Percentiles rank a stretch among this genome's conserved stretches.
Evolutionary conservation across 495 filamentous ascomycete species (phyloP).

Genomic region (Penicillium desertorum): DNA sequence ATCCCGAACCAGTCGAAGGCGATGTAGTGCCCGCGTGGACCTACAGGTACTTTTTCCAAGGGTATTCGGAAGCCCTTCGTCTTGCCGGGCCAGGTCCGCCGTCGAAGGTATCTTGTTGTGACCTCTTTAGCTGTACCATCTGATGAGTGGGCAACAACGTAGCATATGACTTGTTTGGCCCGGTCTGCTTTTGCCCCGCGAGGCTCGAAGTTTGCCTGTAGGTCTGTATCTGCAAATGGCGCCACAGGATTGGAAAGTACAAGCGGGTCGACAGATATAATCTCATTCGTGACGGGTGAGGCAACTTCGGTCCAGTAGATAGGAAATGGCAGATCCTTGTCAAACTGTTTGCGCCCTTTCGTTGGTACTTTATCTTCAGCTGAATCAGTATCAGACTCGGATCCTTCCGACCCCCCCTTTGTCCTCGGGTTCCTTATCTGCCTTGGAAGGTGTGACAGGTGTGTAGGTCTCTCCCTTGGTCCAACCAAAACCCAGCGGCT

Average conservation of each 20-base stretch:
- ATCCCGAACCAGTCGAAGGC: conserved; percentile 84
- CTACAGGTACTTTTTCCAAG: conserved; percentile 72
- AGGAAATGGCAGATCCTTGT: conserved; percentile 74
- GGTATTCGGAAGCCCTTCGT: conserved; percentile 84
- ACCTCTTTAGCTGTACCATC: conserved; percentile 95
- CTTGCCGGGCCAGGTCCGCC: conserved; percentile 80
- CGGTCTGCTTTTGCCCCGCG: conserved; percentile 78
- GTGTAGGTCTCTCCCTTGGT: conserved; percentile 69
- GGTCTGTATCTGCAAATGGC: conserved; percentile 65
- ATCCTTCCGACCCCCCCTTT: conserved; percentile 19
- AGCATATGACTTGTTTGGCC: conserved; percentile 86
- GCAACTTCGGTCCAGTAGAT: conserved; percentile 92
- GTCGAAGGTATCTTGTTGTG: conserved; percentile 85
- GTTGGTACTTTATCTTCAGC: background rate
- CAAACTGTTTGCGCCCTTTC: conserved; percentile 37
- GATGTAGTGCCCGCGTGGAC: conserved; percentile 68
- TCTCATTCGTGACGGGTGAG: conserved; percentile 74
- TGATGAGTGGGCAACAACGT: conserved; percentile 80
- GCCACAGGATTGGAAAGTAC: conserved; percentile 66
- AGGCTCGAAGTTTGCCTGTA: conserved; percentile 76
- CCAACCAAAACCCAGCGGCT: conserved; percentile 89
- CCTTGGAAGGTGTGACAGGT: conserved; percentile 47
- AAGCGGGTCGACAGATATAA: conserved; percentile 74
- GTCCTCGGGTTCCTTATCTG: conserved; percentile 23
- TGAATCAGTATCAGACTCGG: conserved; percentile 17